Evolutionary conservation across 352 stramenopile genomes (phyloP).

Genomic region (Globisporangium radiosum): DNA sequence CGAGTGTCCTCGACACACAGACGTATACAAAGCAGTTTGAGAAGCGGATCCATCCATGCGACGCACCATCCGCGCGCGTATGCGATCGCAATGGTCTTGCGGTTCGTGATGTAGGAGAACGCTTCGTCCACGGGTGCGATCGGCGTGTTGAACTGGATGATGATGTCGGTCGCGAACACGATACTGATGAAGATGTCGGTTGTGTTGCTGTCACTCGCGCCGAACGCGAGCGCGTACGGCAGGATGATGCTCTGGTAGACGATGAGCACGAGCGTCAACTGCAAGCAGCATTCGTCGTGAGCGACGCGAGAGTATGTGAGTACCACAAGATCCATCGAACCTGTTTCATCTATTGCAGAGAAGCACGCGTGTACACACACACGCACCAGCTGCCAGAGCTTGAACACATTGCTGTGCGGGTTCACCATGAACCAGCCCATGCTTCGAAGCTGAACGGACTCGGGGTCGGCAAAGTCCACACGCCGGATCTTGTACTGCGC

Average conservation of each 20-base stretch:
- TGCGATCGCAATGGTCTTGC: conserved; percentile 36
- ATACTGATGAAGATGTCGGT: conserved; percentile 57
- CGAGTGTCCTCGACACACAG: no score
- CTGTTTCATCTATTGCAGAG: not conserved
- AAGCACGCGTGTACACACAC: not conserved
- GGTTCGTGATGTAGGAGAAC: conserved; percentile 56
- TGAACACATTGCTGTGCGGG: conserved; percentile 57
- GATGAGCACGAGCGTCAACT: conserved; percentile 66
- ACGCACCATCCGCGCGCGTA: conserved; percentile 62
- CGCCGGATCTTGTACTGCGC: conserved; percentile 70
- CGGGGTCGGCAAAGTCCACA: conserved; percentile 33
- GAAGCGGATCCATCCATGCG: not conserved
- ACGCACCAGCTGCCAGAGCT: conserved; percentile 70
- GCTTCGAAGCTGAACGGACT: conserved; percentile 28
- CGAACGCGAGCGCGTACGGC: conserved; percentile 60
- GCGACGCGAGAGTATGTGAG: not conserved
- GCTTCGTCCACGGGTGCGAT: conserved; percentile 32
- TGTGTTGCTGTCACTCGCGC: conserved; percentile 32
- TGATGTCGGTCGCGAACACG: conserved; percentile 65
- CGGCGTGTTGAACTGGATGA: conserved; percentile 74
- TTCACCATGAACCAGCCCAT: conserved; percentile 57
- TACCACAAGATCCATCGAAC: not conserved
- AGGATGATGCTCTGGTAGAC: conserved; percentile 76
- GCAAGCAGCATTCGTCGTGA: not conserved
- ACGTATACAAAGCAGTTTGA: not conserved